Conservation (phyloP, 768 basidiomycete species). For the Mycena rebaudengoi region DNA sequence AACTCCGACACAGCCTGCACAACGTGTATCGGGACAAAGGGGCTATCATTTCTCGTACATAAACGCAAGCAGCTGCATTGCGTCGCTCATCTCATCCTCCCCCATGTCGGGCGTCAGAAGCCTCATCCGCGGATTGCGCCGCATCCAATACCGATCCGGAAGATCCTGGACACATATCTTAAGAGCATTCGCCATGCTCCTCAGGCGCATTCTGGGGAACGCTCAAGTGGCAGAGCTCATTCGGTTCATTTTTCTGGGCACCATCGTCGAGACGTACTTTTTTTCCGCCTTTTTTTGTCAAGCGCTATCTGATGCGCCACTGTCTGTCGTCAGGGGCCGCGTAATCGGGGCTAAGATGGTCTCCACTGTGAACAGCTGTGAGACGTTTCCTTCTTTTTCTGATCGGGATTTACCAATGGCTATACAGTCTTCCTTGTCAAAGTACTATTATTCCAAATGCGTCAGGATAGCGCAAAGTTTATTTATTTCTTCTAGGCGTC, state of each 20-base stretch:
- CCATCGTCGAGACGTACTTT: conserved; percentile 25
- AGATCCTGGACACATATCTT: conserved; percentile 20
- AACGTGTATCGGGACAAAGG: too few species aligned
- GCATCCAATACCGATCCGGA: conserved; percentile 9
- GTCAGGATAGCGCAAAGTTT: neutral
- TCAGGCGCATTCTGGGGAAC: conserved; percentile 18
- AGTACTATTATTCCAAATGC: neutral
- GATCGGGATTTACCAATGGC: neutral
- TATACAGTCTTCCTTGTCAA: conserved; percentile 28
- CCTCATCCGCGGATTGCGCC: conserved; percentile 14
- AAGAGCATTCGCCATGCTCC: neutral
- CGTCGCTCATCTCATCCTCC: neutral
- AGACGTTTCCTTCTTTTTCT: neutral
- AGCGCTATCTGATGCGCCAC: neutral
- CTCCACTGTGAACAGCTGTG: conserved; percentile 27
- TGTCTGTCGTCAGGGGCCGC: conserved; percentile 19
- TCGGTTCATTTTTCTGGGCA: conserved; percentile 27
- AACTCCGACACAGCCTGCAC: too few species aligned
- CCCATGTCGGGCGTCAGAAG: conserved; percentile 6
- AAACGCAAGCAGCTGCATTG: too few species aligned
- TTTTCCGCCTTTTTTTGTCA: neutral
- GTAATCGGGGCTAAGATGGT: conserved; percentile 28
- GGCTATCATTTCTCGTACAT: too few species aligned
- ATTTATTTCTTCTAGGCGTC: conserved; percentile 6
- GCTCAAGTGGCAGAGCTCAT: conserved; percentile 22